Evolutionary conservation across 106 monocot species (phyloP), one percentile per base, ranked within the genome.

Genomic region (Chionographis japonica): DNA sequence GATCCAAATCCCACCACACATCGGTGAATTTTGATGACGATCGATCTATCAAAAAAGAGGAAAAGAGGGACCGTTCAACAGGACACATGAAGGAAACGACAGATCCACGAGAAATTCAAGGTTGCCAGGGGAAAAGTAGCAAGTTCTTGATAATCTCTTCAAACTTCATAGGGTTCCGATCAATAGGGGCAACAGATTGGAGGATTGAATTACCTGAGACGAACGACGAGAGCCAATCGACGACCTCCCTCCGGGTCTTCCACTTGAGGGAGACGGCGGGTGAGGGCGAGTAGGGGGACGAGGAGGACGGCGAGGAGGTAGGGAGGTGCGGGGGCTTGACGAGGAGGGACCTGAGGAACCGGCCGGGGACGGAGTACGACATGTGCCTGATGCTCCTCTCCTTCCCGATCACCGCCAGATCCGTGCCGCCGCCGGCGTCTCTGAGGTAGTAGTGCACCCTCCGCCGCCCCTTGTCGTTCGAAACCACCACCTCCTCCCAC

Each of bases 351-450:
- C 72, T 15, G 27, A 77, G 46, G 52, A 84, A 89, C 58, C 39
- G 50, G 4, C 43, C n/a, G 12, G 73, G 55, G 6, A 84, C 82
- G 20, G 55, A 75, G 67, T 92, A 95, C 5, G 66, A 49, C 95
- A 95, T 95, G 75, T 95, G 91, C 52, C 95, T 59, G 40, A 81
- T 54, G 78, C 89, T 95, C 82, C 71, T 79, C 89, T 95, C 95
- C 69, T 67, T 60, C 20, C 95, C 95, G 12, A 95, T 84, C 56
- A 92, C 95, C 3, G 92, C 95, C 71, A 95, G 80, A 63, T 84
- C 86, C 54, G 65, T 43, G 38, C 67, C 54, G 39, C 88, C 92
- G 12, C 17, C 1, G 50, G 53, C 57, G 50, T 78, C 80, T 73
- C 63, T 71, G 39, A 92, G 66, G 63, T 78, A 86, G 66, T 92